These are phyloP conservation scores for Biscogniauxia marginata DNA, from an alignment of 2,329 filamentous ascomycete species.

Conservation along the genomic window DNA sequence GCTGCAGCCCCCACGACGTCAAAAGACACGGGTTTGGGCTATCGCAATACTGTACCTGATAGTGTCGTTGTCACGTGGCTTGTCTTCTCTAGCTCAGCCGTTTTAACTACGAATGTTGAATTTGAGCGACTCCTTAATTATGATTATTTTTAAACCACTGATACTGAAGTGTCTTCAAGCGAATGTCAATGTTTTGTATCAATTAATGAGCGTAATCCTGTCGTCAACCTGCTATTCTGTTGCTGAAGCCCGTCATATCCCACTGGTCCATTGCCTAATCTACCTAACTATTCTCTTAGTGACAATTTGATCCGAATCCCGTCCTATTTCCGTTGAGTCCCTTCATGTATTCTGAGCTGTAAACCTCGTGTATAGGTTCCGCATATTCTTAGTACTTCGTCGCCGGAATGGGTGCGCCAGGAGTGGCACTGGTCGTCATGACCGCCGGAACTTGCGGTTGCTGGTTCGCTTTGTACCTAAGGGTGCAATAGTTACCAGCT, in stretches of 20 bases:
- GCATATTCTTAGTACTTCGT: conserved; percentile 10
- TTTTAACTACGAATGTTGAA: background rate
- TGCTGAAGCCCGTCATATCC: background rate
- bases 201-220: background rate
- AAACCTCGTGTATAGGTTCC: background rate
- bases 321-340: background rate
- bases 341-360: background rate
- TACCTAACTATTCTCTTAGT: background rate
- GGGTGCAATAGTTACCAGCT: conserved; percentile 38
- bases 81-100: background rate
- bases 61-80: background rate
- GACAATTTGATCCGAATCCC: background rate
- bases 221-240: background rate
- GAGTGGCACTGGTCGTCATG: conserved; percentile 27
- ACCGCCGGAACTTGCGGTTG: conserved; percentile 20
- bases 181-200: background rate
- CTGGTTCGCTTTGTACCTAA: conserved; percentile 35
- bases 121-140: background rate
- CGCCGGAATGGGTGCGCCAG: conserved; percentile 20
- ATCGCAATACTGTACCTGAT: background rate
- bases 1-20: background rate
- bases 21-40: background rate
- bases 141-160: background rate
- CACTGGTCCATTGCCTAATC: background rate
- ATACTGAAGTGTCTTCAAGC: background rate